phyloP scores from a whole-genome alignment of 2,329 filamentous ascomycete genomes.

The Colletotrichum tropicicola region DNA sequence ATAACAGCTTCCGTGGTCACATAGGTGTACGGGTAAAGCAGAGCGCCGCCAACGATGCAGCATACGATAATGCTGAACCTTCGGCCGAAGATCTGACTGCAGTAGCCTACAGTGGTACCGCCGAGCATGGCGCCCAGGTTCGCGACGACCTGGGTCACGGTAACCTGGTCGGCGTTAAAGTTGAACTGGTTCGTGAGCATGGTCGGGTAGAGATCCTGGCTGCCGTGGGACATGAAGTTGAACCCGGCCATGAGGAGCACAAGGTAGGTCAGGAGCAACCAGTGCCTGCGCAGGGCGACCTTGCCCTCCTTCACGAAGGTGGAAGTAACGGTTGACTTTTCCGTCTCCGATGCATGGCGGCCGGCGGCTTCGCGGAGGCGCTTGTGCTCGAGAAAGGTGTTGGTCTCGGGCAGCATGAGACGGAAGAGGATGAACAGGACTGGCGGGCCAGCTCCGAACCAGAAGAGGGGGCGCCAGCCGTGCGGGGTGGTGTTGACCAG shows the following conservation, averaged over 20 bases:
- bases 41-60: conserved; percentile 72
- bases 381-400: conserved; percentile 74
- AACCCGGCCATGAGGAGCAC: conserved; percentile 90
- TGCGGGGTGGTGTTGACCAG: conserved; percentile 81
- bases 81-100: conserved; percentile 74
- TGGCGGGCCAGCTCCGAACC: conserved; percentile 87
- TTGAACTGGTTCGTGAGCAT: conserved; percentile 66
- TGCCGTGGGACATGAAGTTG: conserved; percentile 90
- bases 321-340: conserved; percentile 59
- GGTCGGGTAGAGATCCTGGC: conserved; percentile 69
- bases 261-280: conserved; percentile 82
- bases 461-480: conserved; percentile 86
- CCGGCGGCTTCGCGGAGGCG: conserved; percentile 61
- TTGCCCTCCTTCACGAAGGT: conserved; percentile 82
- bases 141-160: conserved; percentile 76
- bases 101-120: conserved; percentile 73
- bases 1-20: conserved; percentile 70
- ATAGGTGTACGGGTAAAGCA: conserved; percentile 87
- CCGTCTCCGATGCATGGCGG: conserved; percentile 2
- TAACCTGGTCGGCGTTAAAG: conserved; percentile 64
- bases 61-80: conserved; percentile 74
- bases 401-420: conserved; percentile 80
- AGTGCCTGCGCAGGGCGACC: conserved; percentile 80
- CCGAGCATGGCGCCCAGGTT: conserved; percentile 76
- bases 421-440: conserved; percentile 84